phyloP scores from a whole-genome alignment of 768 basidiomycete species.

The Mycena galopus region DNA sequence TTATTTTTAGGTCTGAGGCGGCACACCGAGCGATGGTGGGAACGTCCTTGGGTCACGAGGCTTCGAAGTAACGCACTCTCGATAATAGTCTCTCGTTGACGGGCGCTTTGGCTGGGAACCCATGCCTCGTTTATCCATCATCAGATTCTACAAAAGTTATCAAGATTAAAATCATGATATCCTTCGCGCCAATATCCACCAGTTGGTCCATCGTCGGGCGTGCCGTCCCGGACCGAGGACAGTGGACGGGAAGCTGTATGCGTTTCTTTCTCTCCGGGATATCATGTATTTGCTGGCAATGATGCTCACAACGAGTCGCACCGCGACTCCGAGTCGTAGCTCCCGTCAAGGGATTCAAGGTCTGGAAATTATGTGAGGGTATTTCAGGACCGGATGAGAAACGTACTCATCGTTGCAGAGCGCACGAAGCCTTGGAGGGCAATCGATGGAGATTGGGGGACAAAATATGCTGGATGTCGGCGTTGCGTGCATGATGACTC shows the following conservation, averaged over 20 bases:
- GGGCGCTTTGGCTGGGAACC: too few species aligned
- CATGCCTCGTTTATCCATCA: too few species aligned
- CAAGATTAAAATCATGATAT: constrained; percentile 91
- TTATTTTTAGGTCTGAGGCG: background rate
- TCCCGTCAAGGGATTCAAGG: constrained; percentile 82
- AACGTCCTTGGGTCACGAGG: constrained; percentile 21
- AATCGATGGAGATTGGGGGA: constrained; percentile 4
- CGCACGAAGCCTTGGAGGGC: too few species aligned
- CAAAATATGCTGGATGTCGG: too few species aligned
- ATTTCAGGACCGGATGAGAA: too few species aligned
- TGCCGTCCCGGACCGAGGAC: constrained; percentile 17
- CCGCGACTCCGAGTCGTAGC: too few species aligned
- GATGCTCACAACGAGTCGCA: too few species aligned
- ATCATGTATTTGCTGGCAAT: too few species aligned
- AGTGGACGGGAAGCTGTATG: too few species aligned
- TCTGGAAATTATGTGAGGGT: constrained; percentile 52
- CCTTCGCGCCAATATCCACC: constrained; percentile 86
- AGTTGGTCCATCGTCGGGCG: constrained; percentile 86
- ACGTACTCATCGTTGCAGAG: constrained; percentile 10
- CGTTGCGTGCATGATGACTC: too few species aligned
- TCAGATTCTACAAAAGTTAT: constrained; percentile 95
- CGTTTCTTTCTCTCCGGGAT: too few species aligned
- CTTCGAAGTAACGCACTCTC: background rate
- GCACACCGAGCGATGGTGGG: background rate
- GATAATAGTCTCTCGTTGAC: too few species aligned